Base-by-base conservation (phyloP, 306 rosid species). In the Vicia faba region DNA sequence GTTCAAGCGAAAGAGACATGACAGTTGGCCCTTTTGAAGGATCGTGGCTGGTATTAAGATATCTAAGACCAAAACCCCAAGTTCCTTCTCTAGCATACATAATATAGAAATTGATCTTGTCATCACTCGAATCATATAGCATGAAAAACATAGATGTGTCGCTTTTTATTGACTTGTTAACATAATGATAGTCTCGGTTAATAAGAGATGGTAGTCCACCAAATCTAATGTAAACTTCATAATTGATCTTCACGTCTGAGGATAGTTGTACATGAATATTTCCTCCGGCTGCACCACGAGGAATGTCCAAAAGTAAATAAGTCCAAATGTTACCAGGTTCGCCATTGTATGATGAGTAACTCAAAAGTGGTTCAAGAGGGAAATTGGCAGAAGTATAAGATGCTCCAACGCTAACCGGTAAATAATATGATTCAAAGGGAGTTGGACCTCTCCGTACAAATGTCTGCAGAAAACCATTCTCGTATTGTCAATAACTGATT, bases 211-310 rank as follows among this genome's bases (percentile, higher is more conserved):
- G 99, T 39, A 84, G 81, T 70, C 99, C 97, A 48, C 99, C 96
- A 68, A 83, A 90, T 79, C 92, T 80, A 68, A 90, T 86, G 72
- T 95, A 95, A 58, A 90, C 79, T 85, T 95, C 92, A 70, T 83
- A 86, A 68, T 36, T 74, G 72, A 88, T 70, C 73, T 77, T 78
- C n/a, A 56, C 64, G 65, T 87, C 82, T 40, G 96, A 82, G 13
- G 86, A 66, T 48, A 95, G 76, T 20, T 49, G 86, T 12, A 95
- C 64, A 38, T 85, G 97, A 66, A 95, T 74, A 81, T 85, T 88
- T 77, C 92, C 85, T 65, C 99, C 99, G 12, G 99, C 95, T 31
- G 90, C 96, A 25, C 99, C 99, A 39, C 39, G 86, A 39, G 97
- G 99, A 79, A 95, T 75, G 53, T 95, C 91, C 78, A 86, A 66